These are phyloP conservation scores for Scheffersomyces parashehatae DNA, from an alignment of 1,139 yeast genomes.

Conservation along the genomic window DNA sequence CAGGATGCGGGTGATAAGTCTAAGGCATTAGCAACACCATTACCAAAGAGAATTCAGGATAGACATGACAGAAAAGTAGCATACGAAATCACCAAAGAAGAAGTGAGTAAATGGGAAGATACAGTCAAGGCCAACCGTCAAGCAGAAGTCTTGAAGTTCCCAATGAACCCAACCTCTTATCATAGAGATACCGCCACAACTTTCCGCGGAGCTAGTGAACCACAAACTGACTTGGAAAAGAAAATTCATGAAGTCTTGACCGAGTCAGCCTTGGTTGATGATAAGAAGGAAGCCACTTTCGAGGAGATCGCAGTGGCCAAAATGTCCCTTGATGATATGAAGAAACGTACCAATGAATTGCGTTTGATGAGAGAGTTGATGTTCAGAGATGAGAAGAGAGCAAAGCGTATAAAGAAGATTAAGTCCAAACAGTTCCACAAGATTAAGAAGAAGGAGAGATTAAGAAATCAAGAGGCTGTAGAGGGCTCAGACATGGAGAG, in stretches of 20 bases:
- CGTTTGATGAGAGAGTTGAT: constrained; percentile 91
- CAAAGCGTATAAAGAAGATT: constrained; percentile 89
- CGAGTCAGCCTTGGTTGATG: constrained; percentile 70
- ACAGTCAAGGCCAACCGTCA: constrained; percentile 74
- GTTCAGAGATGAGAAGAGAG: constrained; percentile 92
- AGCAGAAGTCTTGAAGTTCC: constrained; percentile 83
- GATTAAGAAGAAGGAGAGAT: constrained; percentile 80
- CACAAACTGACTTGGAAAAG: constrained; percentile 63
- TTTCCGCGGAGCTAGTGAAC: constrained; percentile 36
- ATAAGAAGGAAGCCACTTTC: constrained; percentile 74
- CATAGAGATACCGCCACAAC: constrained; percentile 56
- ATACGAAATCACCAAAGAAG: constrained; percentile 82
- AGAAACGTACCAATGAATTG: constrained; percentile 76
- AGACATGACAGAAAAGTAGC: constrained; percentile 90
- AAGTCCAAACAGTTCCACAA: constrained; percentile 89
- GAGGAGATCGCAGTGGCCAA: constrained; percentile 87
- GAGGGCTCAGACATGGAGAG: constrained; percentile 55
- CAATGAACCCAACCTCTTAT: constrained; percentile 47
- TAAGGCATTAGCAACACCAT: constrained; percentile 70
- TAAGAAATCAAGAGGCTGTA: constrained; percentile 68
- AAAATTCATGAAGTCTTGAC: constrained; percentile 63
- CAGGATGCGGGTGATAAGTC: constrained; percentile 23
- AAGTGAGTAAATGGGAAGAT: constrained; percentile 87
- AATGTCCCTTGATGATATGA: constrained; percentile 77
- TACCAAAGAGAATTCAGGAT: constrained; percentile 82